These are phyloP conservation scores for Phytophthora cryptogea DNA, from an alignment of 352 stramenopile species.

Conservation along the genomic window DNA sequence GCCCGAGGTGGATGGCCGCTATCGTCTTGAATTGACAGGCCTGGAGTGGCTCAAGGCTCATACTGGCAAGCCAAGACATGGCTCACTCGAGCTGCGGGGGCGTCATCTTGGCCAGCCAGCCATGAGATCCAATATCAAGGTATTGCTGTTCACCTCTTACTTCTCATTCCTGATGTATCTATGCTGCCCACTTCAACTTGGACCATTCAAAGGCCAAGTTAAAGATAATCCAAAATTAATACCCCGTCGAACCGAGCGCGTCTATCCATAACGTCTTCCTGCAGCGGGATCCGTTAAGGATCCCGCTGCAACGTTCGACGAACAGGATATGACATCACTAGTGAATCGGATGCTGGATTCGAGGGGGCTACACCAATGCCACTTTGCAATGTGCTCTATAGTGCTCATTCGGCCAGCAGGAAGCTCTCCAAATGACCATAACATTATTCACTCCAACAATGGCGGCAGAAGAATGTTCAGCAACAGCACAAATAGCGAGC, in stretches of 20 bases:
- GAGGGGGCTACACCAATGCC: slow-evolving; percentile 16
- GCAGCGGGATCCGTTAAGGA: slow-evolving; percentile 22
- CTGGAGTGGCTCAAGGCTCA: too few species aligned
- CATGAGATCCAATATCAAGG: slow-evolving; percentile 1
- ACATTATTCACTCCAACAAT: slow-evolving; percentile 2
- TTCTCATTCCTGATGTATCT: slow-evolving; percentile 13
- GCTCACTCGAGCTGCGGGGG: neutral
- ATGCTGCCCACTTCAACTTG: slow-evolving; percentile 16
- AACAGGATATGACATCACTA: slow-evolving; percentile 33
- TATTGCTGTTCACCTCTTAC: neutral
- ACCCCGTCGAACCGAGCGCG: slow-evolving; percentile 1
- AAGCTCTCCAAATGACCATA: slow-evolving; percentile 1
- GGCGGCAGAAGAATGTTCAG: slow-evolving; percentile 1
- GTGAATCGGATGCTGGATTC: slow-evolving; percentile 28
- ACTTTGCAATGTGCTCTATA: slow-evolving; percentile 20
- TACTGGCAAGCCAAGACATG: neutral
- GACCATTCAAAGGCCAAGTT: neutral
- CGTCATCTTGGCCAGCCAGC: neutral
- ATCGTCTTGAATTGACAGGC: neutral
- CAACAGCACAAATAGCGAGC: slow-evolving; percentile 12
- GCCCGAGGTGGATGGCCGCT: neutral
- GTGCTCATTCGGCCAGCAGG: slow-evolving; percentile 6
- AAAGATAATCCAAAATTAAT: neutral
- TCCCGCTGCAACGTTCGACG: slow-evolving; percentile 28
- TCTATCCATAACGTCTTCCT: slow-evolving; percentile 3